Percentiles rank a stretch among this genome's conserved stretches.
These are phyloP conservation scores for Camellia oleifera DNA, from an alignment of 179 eudicot genomes.

Conservation along the genomic window DNA sequence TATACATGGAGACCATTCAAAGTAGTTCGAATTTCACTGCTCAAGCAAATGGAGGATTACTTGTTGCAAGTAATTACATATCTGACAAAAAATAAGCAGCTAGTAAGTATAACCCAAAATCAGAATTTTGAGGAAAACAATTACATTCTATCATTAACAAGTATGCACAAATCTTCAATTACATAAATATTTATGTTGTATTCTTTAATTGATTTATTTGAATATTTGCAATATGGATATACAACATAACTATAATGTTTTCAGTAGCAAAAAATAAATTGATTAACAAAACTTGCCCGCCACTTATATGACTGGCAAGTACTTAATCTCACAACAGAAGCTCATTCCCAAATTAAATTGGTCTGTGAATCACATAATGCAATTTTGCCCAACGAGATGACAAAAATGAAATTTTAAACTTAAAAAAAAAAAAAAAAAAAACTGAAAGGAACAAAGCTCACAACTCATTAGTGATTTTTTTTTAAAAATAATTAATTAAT, in stretches of 20 bases:
- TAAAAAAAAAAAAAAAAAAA: too few species aligned
- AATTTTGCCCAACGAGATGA: too few species aligned
- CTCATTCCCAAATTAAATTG: not conserved
- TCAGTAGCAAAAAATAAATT: not conserved
- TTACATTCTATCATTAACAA: not conserved
- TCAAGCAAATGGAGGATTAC: conserved; percentile 8
- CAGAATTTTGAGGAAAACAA: not conserved
- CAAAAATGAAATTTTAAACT: too few species aligned
- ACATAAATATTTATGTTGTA: not conserved
- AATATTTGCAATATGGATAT: not conserved
- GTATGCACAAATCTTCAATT: not conserved
- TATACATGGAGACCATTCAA: conserved; percentile 20
- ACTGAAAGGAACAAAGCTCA: too few species aligned
- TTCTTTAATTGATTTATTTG: not conserved
- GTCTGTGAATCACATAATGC: not conserved
- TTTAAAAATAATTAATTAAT: too few species aligned
- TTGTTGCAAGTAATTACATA: conserved; percentile 8
- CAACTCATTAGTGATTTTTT: too few species aligned
- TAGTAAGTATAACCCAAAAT: not conserved
- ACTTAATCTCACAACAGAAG: not conserved
- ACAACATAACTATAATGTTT: not conserved
- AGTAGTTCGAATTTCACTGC: conserved; percentile 14
- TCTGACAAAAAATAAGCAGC: conserved; percentile 2
- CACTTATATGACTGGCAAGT: not conserved
- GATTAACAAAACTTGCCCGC: not conserved